Evolutionary conservation across 2,329 filamentous ascomycete genomes (phyloP), one percentile per base, ranked within the genome.

Genomic region (Parasarocladium wereldwijsianum): DNA sequence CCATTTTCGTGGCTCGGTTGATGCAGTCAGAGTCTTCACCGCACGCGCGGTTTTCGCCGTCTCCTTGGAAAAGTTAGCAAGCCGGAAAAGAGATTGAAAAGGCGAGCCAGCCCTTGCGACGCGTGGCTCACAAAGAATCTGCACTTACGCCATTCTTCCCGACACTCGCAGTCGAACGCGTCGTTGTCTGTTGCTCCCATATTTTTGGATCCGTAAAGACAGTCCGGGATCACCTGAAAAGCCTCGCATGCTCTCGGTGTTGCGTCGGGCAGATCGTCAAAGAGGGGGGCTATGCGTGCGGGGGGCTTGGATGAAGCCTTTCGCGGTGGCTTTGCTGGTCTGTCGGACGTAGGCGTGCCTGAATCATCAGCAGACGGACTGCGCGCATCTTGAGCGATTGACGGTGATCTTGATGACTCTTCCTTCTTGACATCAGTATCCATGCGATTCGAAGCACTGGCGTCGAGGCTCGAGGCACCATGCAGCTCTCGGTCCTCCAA

Each of bases 1-100:
- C 90, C 72, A 96, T 93, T 55, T 94, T 96, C 34, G 87, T 96
- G 34, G 84, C 82, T 45, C 90, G 81, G 54, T 98, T 98, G 64
- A 98, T 98, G 57, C 90, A 98, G 54, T 96, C 87, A 11, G 86
- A 93, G 54, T 94, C 84, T 45, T 94, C 86, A 40, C 83, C 87
- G 52, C 90, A 98, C 29, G 90, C 86, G 55, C 77, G 57, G 52
- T 98, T 98, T 39, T 58, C 52, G 38, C 68, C 66, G 50, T 72
- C 58, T 20, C 13, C 26, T 8, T 13, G 5, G 17, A 12, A 6
- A 19, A 6, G 12, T 16, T 8, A 14, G 12, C 17, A 11, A 16
- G 17, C 17, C 17, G 4, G 17, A 12, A 12, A n/a, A 6, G 15
- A 12, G 17, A 17, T 28, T 9, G 5, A 28, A 6, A 19, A 28